Base-by-base conservation (phyloP, 225 moss, liverwort and hornwort species). In the Lunularia cruciata region DNA sequence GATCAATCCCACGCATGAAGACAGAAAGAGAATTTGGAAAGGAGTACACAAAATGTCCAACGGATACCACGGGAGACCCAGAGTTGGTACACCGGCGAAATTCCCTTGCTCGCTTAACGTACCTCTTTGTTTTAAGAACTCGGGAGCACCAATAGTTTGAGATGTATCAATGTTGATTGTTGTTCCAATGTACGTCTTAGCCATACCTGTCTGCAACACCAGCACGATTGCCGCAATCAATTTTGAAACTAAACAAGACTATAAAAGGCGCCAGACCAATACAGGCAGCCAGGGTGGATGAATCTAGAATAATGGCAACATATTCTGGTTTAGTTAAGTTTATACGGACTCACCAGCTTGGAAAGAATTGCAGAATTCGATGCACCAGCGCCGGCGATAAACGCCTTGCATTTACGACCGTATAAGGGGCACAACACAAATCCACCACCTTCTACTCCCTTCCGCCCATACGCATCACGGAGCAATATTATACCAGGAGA, bases 321-420 rank as follows among this genome's bases (percentile, higher is more conserved):
- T 33, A 30, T 66, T 20, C 31, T 34, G 11, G 9, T 15, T 22
- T 35, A 33, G 20, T 23, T 51, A 25, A 30, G 2, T 11, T 33
- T 2, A 60, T 26, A 31, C 22, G 51, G 19, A 66, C 48, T 42
- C 83, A 94, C 93, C 90, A 94, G 53, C 69, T 86, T 89, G 36
- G 85, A 78, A 67, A 94, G 77, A 65, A 94, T 83, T 32, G 84
- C 83, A 72, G 87, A 83, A 72, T 94, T 94, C 16, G 93, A 94
- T 73, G 64, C 77, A 66, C 90, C 93, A 10, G 77, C 53, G 57
- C 80, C 84, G 57, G 90, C 90, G 63, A 90, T 89, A 68, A 94
- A 90, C 51, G 93, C 93, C 75, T 94, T 94, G 82, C 93, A 87
- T 75, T 94, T 94, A 58, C 93, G 87, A 65, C 88, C 90, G 80